Conservation (phyloP, 768 basidiomycete species). For the Tulasnella calospora region DNA sequence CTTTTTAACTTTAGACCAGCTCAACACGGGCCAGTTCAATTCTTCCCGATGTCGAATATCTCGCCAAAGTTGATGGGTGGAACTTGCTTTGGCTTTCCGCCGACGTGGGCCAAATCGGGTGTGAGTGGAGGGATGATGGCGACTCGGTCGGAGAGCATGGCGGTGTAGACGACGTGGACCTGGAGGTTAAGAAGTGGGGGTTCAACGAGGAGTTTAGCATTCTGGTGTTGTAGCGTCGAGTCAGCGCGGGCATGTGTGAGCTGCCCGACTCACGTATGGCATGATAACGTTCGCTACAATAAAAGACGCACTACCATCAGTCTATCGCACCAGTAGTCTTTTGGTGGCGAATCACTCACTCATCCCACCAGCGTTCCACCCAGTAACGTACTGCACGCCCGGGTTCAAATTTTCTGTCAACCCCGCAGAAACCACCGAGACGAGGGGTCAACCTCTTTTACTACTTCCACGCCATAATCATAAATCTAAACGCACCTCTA, state of each 20-base stretch:
- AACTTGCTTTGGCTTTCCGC: neutral
- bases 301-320: neutral
- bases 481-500: neutral
- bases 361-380: constrained; percentile 1
- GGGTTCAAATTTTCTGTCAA: constrained; percentile 3
- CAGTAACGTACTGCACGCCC: constrained; percentile 1
- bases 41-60: constrained; percentile 16
- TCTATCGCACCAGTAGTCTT: neutral
- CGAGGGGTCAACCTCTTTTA: neutral
- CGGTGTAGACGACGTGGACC: constrained; percentile 7
- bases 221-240: neutral
- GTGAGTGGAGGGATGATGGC: constrained; percentile 9
- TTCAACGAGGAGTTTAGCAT: neutral
- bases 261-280: neutral
- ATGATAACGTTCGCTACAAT: constrained; percentile 16
- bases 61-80: constrained; percentile 1
- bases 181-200: neutral
- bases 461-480: no score
- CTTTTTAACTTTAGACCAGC: constrained; percentile 20
- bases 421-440: neutral
- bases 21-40: constrained; percentile 2
- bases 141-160: constrained; percentile 6
- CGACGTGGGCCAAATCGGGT: constrained; percentile 32
- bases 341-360: neutral
- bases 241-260: no score